phyloP scores from a whole-genome alignment of 768 basidiomycete genomes.

The Podaxis mareebaensis region DNA sequence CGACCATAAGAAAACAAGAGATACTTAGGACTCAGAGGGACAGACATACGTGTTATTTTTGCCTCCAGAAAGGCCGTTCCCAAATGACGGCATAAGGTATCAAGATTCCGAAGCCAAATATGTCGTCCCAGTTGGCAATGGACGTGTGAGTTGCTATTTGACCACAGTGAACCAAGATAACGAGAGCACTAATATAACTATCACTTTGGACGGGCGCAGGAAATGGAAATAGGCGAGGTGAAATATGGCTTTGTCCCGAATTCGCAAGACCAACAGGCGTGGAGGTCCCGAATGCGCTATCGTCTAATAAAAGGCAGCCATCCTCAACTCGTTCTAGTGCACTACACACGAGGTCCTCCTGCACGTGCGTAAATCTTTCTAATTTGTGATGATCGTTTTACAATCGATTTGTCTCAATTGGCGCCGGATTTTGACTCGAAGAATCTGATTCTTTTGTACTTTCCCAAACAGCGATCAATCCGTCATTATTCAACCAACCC shows the following conservation, averaged over 20 bases:
- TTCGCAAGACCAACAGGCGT: conserved; percentile 59
- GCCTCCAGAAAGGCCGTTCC: conserved; percentile 58
- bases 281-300: conserved; percentile 68
- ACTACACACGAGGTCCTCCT: conserved; percentile 68
- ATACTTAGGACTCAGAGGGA: conserved; percentile 48
- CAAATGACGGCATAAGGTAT: conserved; percentile 76
- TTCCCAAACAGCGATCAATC: conserved; percentile 51
- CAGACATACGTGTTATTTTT: conserved; percentile 68
- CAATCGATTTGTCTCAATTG: not conserved
- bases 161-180: not conserved
- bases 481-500: conserved; percentile 57
- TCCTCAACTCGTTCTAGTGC: conserved; percentile 70
- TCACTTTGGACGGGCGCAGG: conserved; percentile 39
- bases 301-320: conserved; percentile 75
- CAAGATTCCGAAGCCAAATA: conserved; percentile 71
- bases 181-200: not conserved
- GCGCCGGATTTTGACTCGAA: not conserved
- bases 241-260: conserved; percentile 80
- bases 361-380: conserved; percentile 50
- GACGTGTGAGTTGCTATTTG: conserved; percentile 47
- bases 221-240: conserved; percentile 74
- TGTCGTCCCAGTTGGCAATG: conserved; percentile 46
- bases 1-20: not conserved
- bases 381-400: conserved; percentile 14
- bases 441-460: conserved; percentile 11